Conservation (phyloP, 2,329 filamentous ascomycete genomes). For the Tothia fuscella region DNA sequence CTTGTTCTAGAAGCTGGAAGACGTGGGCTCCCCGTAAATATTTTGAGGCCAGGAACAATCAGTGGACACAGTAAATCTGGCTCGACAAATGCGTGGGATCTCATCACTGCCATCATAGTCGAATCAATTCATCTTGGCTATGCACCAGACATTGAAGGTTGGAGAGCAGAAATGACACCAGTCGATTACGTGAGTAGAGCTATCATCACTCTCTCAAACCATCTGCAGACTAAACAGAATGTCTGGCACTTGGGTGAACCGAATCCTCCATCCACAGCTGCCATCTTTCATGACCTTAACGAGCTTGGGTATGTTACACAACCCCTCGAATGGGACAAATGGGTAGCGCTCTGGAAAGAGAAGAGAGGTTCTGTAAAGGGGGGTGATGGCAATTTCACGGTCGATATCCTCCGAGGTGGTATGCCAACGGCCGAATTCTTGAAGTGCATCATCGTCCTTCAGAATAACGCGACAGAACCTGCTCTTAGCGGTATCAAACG, state of each 20-base stretch:
- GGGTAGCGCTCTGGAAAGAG: slow-evolving; percentile 62
- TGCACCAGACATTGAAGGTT: slow-evolving; percentile 58
- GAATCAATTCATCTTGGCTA: slow-evolving; percentile 64
- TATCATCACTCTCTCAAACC: slow-evolving; percentile 57
- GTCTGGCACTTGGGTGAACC: slow-evolving; percentile 68
- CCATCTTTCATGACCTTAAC: slow-evolving; percentile 51
- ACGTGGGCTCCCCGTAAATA: slow-evolving; percentile 57
- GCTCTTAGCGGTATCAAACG: slow-evolving; percentile 47
- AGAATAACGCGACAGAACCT: slow-evolving; percentile 55
- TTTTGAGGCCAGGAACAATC: slow-evolving; percentile 65
- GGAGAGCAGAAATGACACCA: slow-evolving; percentile 74
- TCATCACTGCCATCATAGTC: slow-evolving; percentile 63
- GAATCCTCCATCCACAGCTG: slow-evolving; percentile 52
- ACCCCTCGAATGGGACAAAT: slow-evolving; percentile 56
- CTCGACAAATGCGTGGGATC: slow-evolving; percentile 66
- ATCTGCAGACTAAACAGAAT: slow-evolving; percentile 48
- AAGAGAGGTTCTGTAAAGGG: slow-evolving; percentile 52
- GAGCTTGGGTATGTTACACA: slow-evolving; percentile 61
- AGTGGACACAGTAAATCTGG: slow-evolving; percentile 65
- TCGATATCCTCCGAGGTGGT: slow-evolving; percentile 67
- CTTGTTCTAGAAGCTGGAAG: slow-evolving; percentile 57
- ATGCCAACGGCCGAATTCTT: slow-evolving; percentile 68
- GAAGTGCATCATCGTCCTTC: slow-evolving; percentile 58
- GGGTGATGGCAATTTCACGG: slow-evolving; percentile 61
- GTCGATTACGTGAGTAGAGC: slow-evolving; percentile 70